Evolutionary conservation across 2,329 filamentous ascomycete species (phyloP).

Genomic region (Apiospora sp.): DNA sequence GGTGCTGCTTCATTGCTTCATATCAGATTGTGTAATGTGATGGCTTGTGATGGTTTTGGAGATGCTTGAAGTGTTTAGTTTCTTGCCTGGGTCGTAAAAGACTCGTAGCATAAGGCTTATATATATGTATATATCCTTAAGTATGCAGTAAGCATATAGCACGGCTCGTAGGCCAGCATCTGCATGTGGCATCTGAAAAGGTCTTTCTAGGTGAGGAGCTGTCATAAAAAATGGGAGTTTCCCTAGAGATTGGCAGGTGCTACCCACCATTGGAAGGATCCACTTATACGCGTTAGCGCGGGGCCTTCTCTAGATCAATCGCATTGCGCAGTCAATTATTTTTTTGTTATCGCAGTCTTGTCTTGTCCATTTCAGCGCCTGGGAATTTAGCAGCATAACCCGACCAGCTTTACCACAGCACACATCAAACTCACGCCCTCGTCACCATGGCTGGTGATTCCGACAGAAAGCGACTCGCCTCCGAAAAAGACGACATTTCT

Average conservation of each 20-base stretch:
- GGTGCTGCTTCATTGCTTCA: not conserved
- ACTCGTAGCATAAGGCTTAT: too few relatives aligned
- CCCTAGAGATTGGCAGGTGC: not conserved
- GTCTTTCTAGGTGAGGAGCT: not conserved
- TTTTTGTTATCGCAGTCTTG: slow-evolving; percentile 20
- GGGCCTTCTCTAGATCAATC: not conserved
- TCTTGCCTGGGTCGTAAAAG: too few relatives aligned
- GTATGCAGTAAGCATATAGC: too few relatives aligned
- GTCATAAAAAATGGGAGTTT: not conserved
- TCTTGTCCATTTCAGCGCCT: not conserved
- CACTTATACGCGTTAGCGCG: slow-evolving; percentile 1
- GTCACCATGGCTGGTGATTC: slow-evolving; percentile 19
- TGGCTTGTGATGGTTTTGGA: not conserved
- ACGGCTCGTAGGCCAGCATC: too few relatives aligned
- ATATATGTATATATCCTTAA: too few relatives aligned
- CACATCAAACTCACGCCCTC: not conserved
- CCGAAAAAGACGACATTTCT: slow-evolving; percentile 28
- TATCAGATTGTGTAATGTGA: not conserved
- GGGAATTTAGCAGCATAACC: not conserved
- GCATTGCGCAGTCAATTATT: slow-evolving; percentile 12
- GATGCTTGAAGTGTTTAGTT: not conserved
- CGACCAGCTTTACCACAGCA: not conserved
- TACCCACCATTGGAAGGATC: not conserved
- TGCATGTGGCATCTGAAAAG: too few relatives aligned
- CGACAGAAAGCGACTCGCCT: slow-evolving; percentile 39